Conservation (phyloP, 31 red algal species). For the Porphyra umbilicalis region DNA sequence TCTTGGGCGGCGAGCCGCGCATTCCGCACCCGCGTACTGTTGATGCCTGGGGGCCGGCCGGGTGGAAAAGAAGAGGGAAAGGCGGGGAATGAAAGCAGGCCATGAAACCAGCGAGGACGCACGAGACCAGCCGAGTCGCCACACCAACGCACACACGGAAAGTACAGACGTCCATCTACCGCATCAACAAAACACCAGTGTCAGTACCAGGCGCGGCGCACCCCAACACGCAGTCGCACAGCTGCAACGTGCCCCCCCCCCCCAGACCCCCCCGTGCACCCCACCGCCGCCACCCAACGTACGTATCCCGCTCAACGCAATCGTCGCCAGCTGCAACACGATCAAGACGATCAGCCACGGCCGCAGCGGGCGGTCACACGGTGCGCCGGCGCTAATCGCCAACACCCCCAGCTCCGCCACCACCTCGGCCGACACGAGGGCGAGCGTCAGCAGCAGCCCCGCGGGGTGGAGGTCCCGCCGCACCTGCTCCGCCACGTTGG, state of each 20-base stretch:
- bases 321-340: slow-evolving; percentile 51
- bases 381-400: slow-evolving; percentile 17
- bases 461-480: slow-evolving; percentile 83
- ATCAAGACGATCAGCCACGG: slow-evolving; percentile 80
- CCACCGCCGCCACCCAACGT: not conserved
- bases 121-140: not conserved
- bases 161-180: not conserved
- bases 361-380: slow-evolving; percentile 75
- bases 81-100: not conserved
- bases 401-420: slow-evolving; percentile 66
- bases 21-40: not conserved
- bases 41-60: not conserved
- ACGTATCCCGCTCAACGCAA: slow-evolving; percentile 27
- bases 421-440: slow-evolving; percentile 67
- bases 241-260: not conserved
- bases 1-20: not conserved
- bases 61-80: not conserved
- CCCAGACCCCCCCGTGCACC: not conserved
- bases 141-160: not conserved
- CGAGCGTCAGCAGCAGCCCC: slow-evolving; percentile 63
- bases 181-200: not conserved
- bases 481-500: slow-evolving; percentile 77
- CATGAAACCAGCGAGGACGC: not conserved
- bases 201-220: not conserved
- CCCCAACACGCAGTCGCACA: not conserved